phyloP scores from a whole-genome alignment of 352 stramenopile genomes.

The Phytophthora chlamydospora region DNA sequence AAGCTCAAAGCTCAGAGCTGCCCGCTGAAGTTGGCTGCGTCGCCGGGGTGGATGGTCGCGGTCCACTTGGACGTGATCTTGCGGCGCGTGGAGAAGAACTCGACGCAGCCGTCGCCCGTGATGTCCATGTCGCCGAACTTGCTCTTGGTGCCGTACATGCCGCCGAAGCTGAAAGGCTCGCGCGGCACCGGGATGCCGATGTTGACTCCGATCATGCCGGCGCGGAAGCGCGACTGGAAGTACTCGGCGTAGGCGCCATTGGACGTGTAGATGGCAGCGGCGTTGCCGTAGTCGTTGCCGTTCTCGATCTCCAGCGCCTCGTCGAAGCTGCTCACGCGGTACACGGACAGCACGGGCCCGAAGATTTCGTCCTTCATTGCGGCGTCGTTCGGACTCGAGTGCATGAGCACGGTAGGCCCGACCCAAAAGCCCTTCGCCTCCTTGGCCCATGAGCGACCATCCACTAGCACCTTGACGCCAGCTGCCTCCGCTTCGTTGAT shows the following conservation, averaged over 20 bases:
- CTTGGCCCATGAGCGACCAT: conserved; percentile 86
- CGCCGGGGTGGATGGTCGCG: conserved; percentile 45
- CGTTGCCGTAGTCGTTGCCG: conserved; percentile 97
- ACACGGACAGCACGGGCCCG: conserved; percentile 95
- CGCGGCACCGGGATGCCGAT: conserved; percentile 95
- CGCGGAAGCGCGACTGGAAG: conserved; percentile 92
- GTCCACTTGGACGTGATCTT: conserved; percentile 98
- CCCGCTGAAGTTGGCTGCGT: conserved; percentile 76
- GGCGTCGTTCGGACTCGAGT: conserved; percentile 83
- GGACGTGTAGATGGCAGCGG: conserved; percentile 96
- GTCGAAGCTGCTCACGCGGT: conserved; percentile 85
- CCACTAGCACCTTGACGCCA: conserved; percentile 91
- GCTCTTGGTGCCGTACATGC: conserved; percentile 95
- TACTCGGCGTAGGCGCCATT: conserved; percentile 94
- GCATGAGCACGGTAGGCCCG: conserved; percentile 95
- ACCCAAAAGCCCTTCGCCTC: conserved; percentile 89
- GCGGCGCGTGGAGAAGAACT: conserved; percentile 98
- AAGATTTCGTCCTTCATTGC: conserved; percentile 97
- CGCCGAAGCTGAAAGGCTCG: conserved; percentile 97
- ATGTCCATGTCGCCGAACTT: conserved; percentile 99
- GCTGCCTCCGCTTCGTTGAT: conserved; percentile 91
- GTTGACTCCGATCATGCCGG: conserved; percentile 97
- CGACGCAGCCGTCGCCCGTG: conserved; percentile 95
- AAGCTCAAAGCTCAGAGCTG: conserved; percentile 70
- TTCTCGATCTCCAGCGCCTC: conserved; percentile 97